Evolutionary conservation across 2,329 filamentous ascomycete species (phyloP), one percentile per base, ranked within the genome.

Genomic region (Xenoacremonium recifei): DNA sequence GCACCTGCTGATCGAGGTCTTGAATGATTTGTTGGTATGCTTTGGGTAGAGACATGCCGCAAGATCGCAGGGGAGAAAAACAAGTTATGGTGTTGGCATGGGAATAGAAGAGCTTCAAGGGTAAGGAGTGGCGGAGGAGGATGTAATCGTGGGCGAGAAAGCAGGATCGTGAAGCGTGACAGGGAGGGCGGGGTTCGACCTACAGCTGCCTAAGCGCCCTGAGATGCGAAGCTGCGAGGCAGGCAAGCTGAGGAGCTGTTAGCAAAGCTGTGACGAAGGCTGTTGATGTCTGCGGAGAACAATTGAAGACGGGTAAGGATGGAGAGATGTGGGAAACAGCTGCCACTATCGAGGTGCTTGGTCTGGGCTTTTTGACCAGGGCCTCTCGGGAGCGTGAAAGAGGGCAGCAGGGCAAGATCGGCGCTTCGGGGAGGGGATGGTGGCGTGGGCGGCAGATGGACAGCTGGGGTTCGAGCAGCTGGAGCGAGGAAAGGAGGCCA

Each of bases 11-110:
- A 61, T 79, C 79, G 63, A 85, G 77, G 59, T 74, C 72, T 64
- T 80, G 72, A 67, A 84, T 79, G 65, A 83, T 78, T 66, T 77
- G 71, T 63, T 73, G 70, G 68, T 83, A 79, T 71, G 76, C 67
- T 62, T 68, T 58, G 58, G 76, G 73, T 45, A 78, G 67, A 60
- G 70, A 69, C 68, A 72, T 72, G 42, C 12, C 20, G 23, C 13
- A n/a, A n/a, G 17, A 10, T 15, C 33, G 46, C 27, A 31, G 33
- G 11, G 38, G 10, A 35, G n/a, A 17, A 27, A 37, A 23, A 35
- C 30, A 30, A 37, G 38, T 20, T 27, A 35, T 23, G 39, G 36
- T n/a, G 34, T 35, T 21, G 11, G 44, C 23, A 42, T 39, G 35
- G 35, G 21, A 35, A 39, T 47, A 35, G 30, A 32, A n/a, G n/a